Conservation (phyloP, 1,284 basidiomycete species). For the Pascua guehoae region DNA sequence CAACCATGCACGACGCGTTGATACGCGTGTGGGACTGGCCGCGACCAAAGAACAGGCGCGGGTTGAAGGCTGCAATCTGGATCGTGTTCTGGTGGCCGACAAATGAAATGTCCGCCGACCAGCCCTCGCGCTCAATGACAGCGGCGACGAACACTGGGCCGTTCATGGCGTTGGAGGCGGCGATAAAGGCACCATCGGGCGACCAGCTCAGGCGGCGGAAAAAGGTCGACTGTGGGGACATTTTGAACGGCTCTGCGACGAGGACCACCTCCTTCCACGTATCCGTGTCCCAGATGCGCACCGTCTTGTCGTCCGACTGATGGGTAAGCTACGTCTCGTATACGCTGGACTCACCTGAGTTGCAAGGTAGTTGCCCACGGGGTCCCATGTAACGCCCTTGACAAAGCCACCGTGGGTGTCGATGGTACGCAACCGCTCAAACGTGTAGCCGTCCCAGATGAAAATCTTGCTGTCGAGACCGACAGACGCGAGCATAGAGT, state of each 20-base stretch:
- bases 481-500: constrained; percentile 87
- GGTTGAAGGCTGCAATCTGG: constrained; percentile 93
- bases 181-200: constrained; percentile 95
- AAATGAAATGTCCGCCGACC: constrained; percentile 85
- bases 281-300: constrained; percentile 92
- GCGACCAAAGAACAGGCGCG: constrained; percentile 79
- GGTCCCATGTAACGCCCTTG: constrained; percentile 98
- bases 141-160: constrained; percentile 97
- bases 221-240: constrained; percentile 92
- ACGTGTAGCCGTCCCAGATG: constrained; percentile 85
- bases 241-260: constrained; percentile 83
- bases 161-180: constrained; percentile 95
- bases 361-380: constrained; percentile 90
- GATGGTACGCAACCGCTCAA: constrained; percentile 76
- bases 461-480: constrained; percentile 87
- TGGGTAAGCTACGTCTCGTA: constrained; percentile 1
- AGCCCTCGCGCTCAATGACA: constrained; percentile 80
- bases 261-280: constrained; percentile 85
- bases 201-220: constrained; percentile 95
- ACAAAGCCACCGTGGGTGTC: constrained; percentile 93
- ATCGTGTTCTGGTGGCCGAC: constrained; percentile 97
- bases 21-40: constrained; percentile 39
- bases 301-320: constrained; percentile 89
- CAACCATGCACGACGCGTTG: constrained; percentile 59
- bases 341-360: constrained; percentile 55